phyloP scores from a whole-genome alignment of 352 stramenopile species.

The Phytopythium vexans region DNA sequence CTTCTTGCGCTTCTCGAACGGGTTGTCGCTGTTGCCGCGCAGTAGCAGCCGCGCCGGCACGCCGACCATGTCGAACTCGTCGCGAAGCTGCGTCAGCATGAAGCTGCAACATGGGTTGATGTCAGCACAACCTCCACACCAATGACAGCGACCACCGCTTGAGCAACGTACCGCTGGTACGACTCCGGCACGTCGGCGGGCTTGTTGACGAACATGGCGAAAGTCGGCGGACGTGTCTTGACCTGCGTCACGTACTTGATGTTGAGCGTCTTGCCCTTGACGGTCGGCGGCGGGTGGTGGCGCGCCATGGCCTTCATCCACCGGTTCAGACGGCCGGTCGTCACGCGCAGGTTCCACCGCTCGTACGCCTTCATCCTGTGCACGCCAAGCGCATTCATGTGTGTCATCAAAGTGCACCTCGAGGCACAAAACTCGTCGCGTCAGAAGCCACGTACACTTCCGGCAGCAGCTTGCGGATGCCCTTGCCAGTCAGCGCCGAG shows the following conservation, averaged over 20 bases:
- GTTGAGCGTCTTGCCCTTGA: constrained; percentile 84
- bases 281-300: constrained; percentile 74
- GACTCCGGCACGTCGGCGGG: constrained; percentile 67
- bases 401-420: neutral
- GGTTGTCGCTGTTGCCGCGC: constrained; percentile 77
- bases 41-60: constrained; percentile 74
- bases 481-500: constrained; percentile 68
- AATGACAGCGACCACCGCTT: no score
- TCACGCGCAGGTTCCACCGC: constrained; percentile 76
- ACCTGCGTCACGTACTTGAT: constrained; percentile 88
- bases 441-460: constrained; percentile 42
- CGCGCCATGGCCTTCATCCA: constrained; percentile 84
- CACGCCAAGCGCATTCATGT: no score
- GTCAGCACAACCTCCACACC: neutral
- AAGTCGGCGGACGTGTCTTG: constrained; percentile 77
- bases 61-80: constrained; percentile 85
- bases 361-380: constrained; percentile 71
- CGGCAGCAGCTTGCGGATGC: constrained; percentile 75
- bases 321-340: constrained; percentile 71
- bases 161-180: constrained; percentile 53
- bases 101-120: constrained; percentile 25
- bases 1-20: constrained; percentile 81
- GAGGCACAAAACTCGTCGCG: neutral
- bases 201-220: constrained; percentile 82
- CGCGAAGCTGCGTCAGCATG: constrained; percentile 68